Percentiles rank a stretch among this genome's conserved stretches.
These are phyloP conservation scores for Amanita muscaria DNA, from an alignment of 768 basidiomycete species.

Conservation along the genomic window DNA sequence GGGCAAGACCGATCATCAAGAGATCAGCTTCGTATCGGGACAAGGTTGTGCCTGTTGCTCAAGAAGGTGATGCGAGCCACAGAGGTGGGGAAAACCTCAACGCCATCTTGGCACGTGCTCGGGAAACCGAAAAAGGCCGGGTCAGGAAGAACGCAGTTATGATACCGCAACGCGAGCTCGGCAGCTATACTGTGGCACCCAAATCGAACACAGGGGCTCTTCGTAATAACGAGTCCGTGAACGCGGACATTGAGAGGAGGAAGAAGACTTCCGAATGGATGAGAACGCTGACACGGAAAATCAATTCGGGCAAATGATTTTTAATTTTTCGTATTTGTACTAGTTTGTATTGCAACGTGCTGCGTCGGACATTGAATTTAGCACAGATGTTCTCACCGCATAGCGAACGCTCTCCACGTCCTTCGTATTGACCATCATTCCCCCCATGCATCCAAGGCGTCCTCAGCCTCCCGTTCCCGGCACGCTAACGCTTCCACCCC, in stretches of 20 bases:
- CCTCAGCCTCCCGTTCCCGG: conserved; percentile 43
- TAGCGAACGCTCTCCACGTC: not conserved
- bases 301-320: conserved; percentile 14
- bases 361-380: conserved; percentile 7
- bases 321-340: not conserved
- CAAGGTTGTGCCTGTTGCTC: conserved; percentile 54
- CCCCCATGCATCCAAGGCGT: conserved; percentile 43
- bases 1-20: conserved; percentile 91
- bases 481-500: conserved; percentile 56
- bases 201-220: conserved; percentile 42
- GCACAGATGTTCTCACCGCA: conserved; percentile 4
- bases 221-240: conserved; percentile 51
- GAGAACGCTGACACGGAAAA: conserved; percentile 50
- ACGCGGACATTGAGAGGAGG: conserved; percentile 65
- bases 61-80: conserved; percentile 27
- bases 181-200: conserved; percentile 77
- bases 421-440: conserved; percentile 13
- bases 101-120: conserved; percentile 59
- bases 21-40: conserved; percentile 77
- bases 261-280: conserved; percentile 68
- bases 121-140: conserved; percentile 58
- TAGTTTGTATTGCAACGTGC: conserved; percentile 2
- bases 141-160: conserved; percentile 73
- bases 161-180: conserved; percentile 71
- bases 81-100: conserved; percentile 49